Evolutionary conservation across 1,284 basidiomycete genomes (phyloP), one percentile per base, ranked within the genome.

Genomic region (Grifola frondosa): DNA sequence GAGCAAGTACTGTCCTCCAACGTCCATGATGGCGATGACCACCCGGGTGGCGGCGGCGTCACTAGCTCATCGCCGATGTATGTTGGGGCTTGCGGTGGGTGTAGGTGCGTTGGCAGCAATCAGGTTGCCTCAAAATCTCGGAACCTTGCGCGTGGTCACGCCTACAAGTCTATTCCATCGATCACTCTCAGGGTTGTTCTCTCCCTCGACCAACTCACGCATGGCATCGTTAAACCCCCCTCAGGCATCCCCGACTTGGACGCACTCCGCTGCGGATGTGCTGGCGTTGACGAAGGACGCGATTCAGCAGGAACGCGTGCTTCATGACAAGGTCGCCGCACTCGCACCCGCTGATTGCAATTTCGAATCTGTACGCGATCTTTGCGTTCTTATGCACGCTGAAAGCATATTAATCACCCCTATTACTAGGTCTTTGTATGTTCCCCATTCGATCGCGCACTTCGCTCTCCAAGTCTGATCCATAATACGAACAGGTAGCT

Each of bases 181-280:
- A 35, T 33, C 32, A 42, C 43, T 49, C 48, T 49, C 51, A 49
- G 46, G 52, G 44, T 53, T 52, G 43, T 57, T 57, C 39, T 49
- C 49, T 46, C 47, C 52, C 50, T 39, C 48, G 10, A 44, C 38
- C 31, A 41, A 39, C 17, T 52, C 49, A 30, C 37, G 47, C 43
- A 79, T 81, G 75, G 46, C 66, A 42, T 63, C 71, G 13, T 54
- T 87, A 33, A 73, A 64, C 11, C 78, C 88, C 29, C 86, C 88
- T 5, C 86, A 90, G 59, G 54, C 76, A 21, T 68, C 88, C 1
- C 84, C 80, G 21, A 60, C 61, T 35, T 91, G 88, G 88, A 71
- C 78, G 15, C 85, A 89, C 59, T 72, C 81, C 16, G 68, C 84
- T 1, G 73, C 79, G 36, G 74, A 82, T 31, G 75, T 92, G 39